These are phyloP conservation scores for Candida pseudoviswanathii DNA, from an alignment of 1,139 yeast genomes.

Conservation along the genomic window DNA sequence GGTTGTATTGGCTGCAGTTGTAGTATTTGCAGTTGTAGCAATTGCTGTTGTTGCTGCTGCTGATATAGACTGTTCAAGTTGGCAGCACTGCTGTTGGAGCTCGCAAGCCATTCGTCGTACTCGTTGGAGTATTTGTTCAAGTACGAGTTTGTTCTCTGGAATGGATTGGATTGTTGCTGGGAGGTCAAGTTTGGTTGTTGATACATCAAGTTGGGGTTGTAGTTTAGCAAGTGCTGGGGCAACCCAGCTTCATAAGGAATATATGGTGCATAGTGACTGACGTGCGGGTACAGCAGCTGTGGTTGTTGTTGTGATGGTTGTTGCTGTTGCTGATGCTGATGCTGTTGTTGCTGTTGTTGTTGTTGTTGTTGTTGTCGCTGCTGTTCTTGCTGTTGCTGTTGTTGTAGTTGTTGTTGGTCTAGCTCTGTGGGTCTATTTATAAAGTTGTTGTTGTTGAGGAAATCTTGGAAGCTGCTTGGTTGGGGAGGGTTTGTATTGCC, in stretches of 20 bases:
- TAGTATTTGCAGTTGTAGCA: slow-evolving; percentile 1
- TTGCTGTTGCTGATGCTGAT: background rate
- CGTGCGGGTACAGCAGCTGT: slow-evolving; percentile 14
- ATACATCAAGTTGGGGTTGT: slow-evolving; percentile 4
- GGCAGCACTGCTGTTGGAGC: slow-evolving; percentile 7
- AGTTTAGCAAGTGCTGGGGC: slow-evolving; percentile 4
- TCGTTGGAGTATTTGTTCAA: slow-evolving; percentile 1
- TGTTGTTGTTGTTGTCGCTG: slow-evolving; percentile 9
- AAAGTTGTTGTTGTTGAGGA: slow-evolving; percentile 25
- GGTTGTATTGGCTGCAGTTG: slow-evolving; percentile 6
- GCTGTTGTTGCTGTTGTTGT: slow-evolving; percentile 20
- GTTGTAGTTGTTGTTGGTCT: slow-evolving; percentile 2
- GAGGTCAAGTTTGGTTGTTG: slow-evolving; percentile 3
- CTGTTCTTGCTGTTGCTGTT: slow-evolving; percentile 6
- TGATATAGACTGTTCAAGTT: slow-evolving; percentile 8
- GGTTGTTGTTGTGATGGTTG: slow-evolving; percentile 5
- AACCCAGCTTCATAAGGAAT: slow-evolving; percentile 13
- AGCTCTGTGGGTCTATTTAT: slow-evolving; percentile 17
- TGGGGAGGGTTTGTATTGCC: background rate
- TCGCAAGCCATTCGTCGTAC: slow-evolving; percentile 8
- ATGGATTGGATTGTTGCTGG: slow-evolving; percentile 7
- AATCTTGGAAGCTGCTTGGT: slow-evolving; percentile 23
- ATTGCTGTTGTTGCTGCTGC: slow-evolving; percentile 3
- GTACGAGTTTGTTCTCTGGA: slow-evolving; percentile 3
- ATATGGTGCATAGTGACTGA: slow-evolving; percentile 15